Base-by-base conservation (phyloP, 805 yeast species). In the Nadsonia fulvescens region DNA sequence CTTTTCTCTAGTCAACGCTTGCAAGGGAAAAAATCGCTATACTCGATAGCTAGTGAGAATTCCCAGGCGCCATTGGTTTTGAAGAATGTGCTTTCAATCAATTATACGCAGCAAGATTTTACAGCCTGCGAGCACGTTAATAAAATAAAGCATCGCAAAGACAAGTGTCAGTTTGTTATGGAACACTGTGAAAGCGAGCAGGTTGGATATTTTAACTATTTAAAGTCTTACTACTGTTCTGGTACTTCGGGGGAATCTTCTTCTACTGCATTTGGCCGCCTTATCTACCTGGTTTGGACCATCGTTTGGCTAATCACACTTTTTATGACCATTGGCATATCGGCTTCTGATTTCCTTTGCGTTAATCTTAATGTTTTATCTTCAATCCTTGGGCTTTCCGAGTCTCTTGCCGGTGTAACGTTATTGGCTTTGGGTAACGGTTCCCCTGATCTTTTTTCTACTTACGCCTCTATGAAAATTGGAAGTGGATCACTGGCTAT, bases 381-480 rank as follows among this genome's bases (percentile, higher is more conserved):
- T 1, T 54, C 56, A 8, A 44, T 61, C 9, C 48, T 81, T 6
- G 61, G 66, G 6, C 49, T 86, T 26, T 66, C 83, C 10, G 89
- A 79, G 32, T 68, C 76, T 31, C 51, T 83, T 11, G 70, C 89
- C 8, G 96, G 96, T 0, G 61, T 86, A 36, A 83, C 95, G 0
- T 52, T 86, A 12, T 53, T 89, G 27, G 93, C 96, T 0, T 59
- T 86, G 33, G 96, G 95, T 0, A 86, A 86, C 49, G 92, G 93
- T 3, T 62, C 91, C 0, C 93, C 95, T 0, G 98, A 86, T 46
- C 68, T 86, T 3, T 63, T 82, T 18, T 66, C 86, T 24, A 81
- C 93, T 0, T 78, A 70, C 44, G 70, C 73, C 25, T 93, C 95
- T 3, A 64, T 89, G 67, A 58, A 61, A 8, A 51, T 68, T 1